Conservation (phyloP, 768 basidiomycete species). For the Russula olivacea region DNA sequence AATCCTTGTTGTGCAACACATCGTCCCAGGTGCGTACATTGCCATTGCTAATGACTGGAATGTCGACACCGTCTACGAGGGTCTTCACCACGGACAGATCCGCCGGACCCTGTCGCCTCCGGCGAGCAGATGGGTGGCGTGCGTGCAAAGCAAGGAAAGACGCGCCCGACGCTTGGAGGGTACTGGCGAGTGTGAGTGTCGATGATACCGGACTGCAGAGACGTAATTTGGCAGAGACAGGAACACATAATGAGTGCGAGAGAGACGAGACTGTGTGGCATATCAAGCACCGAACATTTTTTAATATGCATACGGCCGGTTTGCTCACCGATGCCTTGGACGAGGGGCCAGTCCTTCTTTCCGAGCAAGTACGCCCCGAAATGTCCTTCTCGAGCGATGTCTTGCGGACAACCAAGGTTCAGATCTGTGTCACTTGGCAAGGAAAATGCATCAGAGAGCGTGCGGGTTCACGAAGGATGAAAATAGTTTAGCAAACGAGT, state of each 20-base stretch:
- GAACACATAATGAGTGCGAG: conserved; percentile 55
- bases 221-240: conserved; percentile 55
- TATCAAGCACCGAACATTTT: not conserved
- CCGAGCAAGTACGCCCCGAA: conserved; percentile 73
- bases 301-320: not conserved
- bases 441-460: not conserved
- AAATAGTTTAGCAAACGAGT: too few species aligned
- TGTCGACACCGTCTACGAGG: conserved; percentile 44
- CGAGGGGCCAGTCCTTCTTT: conserved; percentile 65
- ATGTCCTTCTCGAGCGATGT: conserved; percentile 57
- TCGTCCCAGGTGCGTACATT: conserved; percentile 63
- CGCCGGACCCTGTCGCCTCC: conserved; percentile 69
- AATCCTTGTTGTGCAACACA: conserved; percentile 45
- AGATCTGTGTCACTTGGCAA: conserved; percentile 45
- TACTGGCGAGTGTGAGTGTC: conserved; percentile 51
- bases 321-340: conserved; percentile 54
- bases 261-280: conserved; percentile 52
- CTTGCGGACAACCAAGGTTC: conserved; percentile 78
- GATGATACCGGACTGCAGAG: conserved; percentile 39
- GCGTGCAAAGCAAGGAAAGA: conserved; percentile 72
- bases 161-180: conserved; percentile 58
- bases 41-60: conserved; percentile 73
- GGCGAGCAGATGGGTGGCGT: conserved; percentile 60
- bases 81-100: conserved; percentile 53
- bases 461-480: too few species aligned